Evolutionary conservation across 2,329 filamentous ascomycete genomes (phyloP), one percentile per base, ranked within the genome.

Genomic region (Colletotrichum zoysiae): DNA sequence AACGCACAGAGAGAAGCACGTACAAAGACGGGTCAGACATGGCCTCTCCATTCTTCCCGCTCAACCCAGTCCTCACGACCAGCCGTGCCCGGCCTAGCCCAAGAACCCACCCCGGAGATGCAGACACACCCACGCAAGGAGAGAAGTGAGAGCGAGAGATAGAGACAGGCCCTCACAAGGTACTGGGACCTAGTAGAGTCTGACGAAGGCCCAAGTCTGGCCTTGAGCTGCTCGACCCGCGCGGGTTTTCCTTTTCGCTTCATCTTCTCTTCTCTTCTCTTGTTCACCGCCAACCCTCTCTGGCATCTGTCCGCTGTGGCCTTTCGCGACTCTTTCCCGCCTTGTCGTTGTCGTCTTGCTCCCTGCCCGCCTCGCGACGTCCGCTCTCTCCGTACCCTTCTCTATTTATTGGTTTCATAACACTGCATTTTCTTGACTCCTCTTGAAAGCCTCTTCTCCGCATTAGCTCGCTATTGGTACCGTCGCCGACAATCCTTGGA

Each of bases 141-240:
- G 50, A 50, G 26, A 51, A 38, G 40, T 35, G 65, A 55, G 58
- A 60, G 55, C 40, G n/a, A 65, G 33, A 57, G 33, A 56, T n/a
- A 23, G 35, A 42, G 18, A 33, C 63, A 38, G 33, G 69, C 59
- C 66, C 59, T 72, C 65, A 56, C 63, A 67, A 56, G 50, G 46
- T 50, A 59, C 69, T 40, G 59, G 69, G 58, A 53, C 69, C 69
- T 60, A 60, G 55, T n/a, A 71, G 44, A 71, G 48, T 64, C 70
- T 44, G 55, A 57, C 53, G 46, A 70, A 64, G 60, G 48, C 56
- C 42, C 60, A 40, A 65, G 42, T 48, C 70, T 57, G 62, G 53
- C 46, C 50, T 55, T 56, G 60, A 64, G 40, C 60, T 62, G 55
- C 65, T 65, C 40, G 59, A 64, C 50, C 69, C 42, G 50, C 63